Conservation (phyloP, 2,329 filamentous ascomycete genomes). For the Trichothecium roseum region DNA sequence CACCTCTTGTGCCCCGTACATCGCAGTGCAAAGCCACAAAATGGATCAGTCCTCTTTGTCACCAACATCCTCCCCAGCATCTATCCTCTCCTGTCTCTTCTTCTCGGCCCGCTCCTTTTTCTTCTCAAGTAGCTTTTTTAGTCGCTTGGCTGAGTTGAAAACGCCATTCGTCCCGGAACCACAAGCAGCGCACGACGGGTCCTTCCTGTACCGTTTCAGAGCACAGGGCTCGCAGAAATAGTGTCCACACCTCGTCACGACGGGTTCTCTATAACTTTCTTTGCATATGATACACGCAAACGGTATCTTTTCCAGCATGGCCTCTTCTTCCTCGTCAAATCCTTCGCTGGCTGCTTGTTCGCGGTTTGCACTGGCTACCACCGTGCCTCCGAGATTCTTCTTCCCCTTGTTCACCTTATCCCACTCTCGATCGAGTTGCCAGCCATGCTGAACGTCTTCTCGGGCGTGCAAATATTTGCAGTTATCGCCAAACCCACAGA, state of each 20-base stretch:
- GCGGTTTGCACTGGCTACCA: constrained; percentile 49
- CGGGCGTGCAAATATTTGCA: constrained; percentile 75
- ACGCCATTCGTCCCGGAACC: constrained; percentile 77
- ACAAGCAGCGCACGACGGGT: constrained; percentile 79
- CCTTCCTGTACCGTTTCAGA: constrained; percentile 73
- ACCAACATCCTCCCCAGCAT: constrained; percentile 38
- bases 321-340: constrained; percentile 47
- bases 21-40: too few relatives aligned
- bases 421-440: constrained; percentile 94
- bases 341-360: constrained; percentile 18
- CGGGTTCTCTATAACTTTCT: constrained; percentile 64
- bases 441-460: constrained; percentile 79
- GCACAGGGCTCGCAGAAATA: constrained; percentile 95
- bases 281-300: constrained; percentile 86
- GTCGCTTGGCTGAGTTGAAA: constrained; percentile 76
- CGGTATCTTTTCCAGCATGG: constrained; percentile 71
- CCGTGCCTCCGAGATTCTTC: constrained; percentile 49
- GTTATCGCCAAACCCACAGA: constrained; percentile 42
- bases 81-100: constrained; percentile 42
- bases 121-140: constrained; percentile 70
- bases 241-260: constrained; percentile 85
- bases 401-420: constrained; percentile 70
- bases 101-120: constrained; percentile 53
- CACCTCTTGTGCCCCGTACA: too few relatives aligned
- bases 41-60: too few relatives aligned